Conservation (phyloP, 2,329 filamentous ascomycete species). For the Talaromyces piceae region DNA sequence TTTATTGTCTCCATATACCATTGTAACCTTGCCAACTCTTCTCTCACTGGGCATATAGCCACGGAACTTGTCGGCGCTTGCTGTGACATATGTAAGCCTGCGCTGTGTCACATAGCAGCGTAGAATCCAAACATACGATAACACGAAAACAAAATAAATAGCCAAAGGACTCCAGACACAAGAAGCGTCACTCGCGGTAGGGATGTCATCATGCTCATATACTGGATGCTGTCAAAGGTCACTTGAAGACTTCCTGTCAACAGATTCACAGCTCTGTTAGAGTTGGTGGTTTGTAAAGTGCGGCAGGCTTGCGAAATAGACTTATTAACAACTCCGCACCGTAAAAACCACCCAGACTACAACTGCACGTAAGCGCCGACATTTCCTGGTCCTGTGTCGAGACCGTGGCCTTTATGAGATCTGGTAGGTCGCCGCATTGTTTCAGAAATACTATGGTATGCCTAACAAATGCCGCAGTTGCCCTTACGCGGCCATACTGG, state of each 20-base stretch:
- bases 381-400: not conserved
- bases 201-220: not conserved
- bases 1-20: slow-evolving; percentile 22
- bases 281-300: not conserved
- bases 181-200: not conserved
- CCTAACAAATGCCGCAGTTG: not conserved
- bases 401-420: not conserved
- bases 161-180: not conserved
- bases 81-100: not conserved
- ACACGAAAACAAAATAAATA: not conserved
- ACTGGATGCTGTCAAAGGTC: not conserved
- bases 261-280: not conserved
- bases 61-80: not conserved
- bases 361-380: not conserved
- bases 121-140: not conserved
- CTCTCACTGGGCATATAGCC: not conserved
- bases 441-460: not conserved
- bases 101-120: not conserved
- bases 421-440: not conserved
- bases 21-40: slow-evolving; percentile 24
- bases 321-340: not conserved
- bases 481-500: not conserved
- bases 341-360: not conserved
- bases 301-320: not conserved
- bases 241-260: not conserved